phyloP scores from a whole-genome alignment of 176 grass and related monocot genomes.

The Cymbopogon citratus region DNA sequence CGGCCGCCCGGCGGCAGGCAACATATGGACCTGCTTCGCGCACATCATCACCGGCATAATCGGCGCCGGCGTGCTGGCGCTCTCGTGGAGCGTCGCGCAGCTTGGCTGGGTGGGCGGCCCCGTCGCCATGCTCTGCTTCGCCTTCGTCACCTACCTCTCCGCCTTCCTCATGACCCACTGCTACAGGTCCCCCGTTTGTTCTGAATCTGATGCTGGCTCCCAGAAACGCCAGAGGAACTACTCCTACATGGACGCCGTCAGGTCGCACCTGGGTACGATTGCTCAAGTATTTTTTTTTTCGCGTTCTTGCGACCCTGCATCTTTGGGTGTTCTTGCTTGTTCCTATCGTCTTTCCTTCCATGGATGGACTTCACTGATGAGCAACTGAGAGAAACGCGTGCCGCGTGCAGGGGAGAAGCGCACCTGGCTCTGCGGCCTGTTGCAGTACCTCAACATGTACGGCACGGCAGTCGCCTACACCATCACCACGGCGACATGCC shows the following conservation, averaged over 20 bases:
- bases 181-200: conserved; percentile 28
- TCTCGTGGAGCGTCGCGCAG: conserved; percentile 65
- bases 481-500: conserved; percentile 53
- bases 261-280: conserved; percentile 45
- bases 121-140: conserved; percentile 50
- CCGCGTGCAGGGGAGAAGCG: conserved; percentile 42
- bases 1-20: conserved; percentile 18
- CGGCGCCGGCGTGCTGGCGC: conserved; percentile 58
- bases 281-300: background rate
- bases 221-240: conserved; percentile 51
- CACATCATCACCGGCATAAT: conserved; percentile 72
- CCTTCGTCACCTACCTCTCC: conserved; percentile 60
- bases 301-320: background rate
- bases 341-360: background rate
- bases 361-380: background rate
- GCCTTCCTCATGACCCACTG: conserved; percentile 49
- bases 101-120: conserved; percentile 50
- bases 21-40: conserved; percentile 56
- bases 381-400: background rate
- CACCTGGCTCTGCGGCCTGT: conserved; percentile 46
- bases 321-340: background rate
- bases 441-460: conserved; percentile 57
- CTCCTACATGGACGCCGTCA: conserved; percentile 64
- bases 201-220: background rate
- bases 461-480: conserved; percentile 55